phyloP scores from a whole-genome alignment of 2,329 filamentous ascomycete species.

The Emmonsiellopsis sp. region DNA sequence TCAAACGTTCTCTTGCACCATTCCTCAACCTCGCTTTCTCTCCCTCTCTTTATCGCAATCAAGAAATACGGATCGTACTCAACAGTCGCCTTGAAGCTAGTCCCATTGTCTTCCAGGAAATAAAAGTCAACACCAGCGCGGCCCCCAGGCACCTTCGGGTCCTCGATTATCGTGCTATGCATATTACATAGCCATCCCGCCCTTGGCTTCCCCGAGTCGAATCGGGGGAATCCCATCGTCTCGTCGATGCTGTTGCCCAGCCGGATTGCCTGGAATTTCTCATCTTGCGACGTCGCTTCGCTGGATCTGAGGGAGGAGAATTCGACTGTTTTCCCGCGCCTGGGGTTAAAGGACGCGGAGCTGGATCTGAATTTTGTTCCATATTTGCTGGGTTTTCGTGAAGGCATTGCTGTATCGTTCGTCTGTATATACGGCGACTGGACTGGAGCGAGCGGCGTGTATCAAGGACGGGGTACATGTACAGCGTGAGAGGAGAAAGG shows the following conservation, averaged over 20 bases:
- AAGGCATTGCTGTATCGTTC: slow-evolving; percentile 29
- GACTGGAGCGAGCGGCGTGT: not conserved
- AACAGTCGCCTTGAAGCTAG: slow-evolving; percentile 89
- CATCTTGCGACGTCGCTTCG: slow-evolving; percentile 84
- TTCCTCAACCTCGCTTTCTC: slow-evolving; percentile 90
- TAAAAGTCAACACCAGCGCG: slow-evolving; percentile 91
- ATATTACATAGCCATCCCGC: slow-evolving; percentile 94
- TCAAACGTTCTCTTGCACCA: slow-evolving; percentile 75
- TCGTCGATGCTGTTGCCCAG: slow-evolving; percentile 89
- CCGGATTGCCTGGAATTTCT: slow-evolving; percentile 77
- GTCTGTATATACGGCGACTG: not conserved
- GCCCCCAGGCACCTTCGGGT: slow-evolving; percentile 72
- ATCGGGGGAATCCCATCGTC: slow-evolving; percentile 84
- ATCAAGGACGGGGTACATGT: no score
- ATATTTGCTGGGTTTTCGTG: slow-evolving; percentile 52
- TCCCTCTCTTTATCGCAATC: slow-evolving; percentile 77
- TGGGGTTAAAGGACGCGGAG: slow-evolving; percentile 36
- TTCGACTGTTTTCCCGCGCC: slow-evolving; percentile 66
- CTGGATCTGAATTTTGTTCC: slow-evolving; percentile 46
- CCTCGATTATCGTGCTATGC: slow-evolving; percentile 77
- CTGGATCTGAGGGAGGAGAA: slow-evolving; percentile 61
- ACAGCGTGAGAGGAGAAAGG: not conserved
- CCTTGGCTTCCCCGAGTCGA: slow-evolving; percentile 76
- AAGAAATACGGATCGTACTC: slow-evolving; percentile 97
- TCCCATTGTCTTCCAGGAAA: slow-evolving; percentile 82